These are phyloP conservation scores for Teunomyces kruisii DNA, from an alignment of 805 yeast genomes.

Conservation along the genomic window DNA sequence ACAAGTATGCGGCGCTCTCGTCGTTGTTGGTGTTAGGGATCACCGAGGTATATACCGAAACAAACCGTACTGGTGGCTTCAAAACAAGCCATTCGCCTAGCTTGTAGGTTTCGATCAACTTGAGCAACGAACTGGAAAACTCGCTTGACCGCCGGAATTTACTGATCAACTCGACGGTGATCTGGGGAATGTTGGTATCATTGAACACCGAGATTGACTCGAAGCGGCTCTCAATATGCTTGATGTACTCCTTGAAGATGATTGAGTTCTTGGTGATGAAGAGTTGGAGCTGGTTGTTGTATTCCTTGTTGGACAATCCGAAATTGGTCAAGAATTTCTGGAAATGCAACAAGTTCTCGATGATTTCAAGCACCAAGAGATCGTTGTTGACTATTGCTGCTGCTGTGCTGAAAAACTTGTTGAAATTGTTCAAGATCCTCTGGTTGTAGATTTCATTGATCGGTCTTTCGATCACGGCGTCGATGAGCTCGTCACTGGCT, in stretches of 20 bases:
- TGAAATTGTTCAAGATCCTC: slow-evolving; percentile 14
- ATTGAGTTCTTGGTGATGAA: slow-evolving; percentile 23
- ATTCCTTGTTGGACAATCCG: slow-evolving; percentile 10
- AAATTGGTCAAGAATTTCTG: slow-evolving; percentile 15
- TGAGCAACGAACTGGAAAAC: slow-evolving; percentile 51
- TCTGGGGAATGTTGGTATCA: slow-evolving; percentile 71
- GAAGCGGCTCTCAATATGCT: slow-evolving; percentile 54
- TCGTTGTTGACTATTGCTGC: slow-evolving; percentile 22
- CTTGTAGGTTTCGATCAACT: slow-evolving; percentile 49
- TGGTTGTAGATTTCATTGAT: slow-evolving; percentile 11
- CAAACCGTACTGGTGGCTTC: slow-evolving; percentile 50
- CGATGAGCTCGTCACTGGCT: slow-evolving; percentile 4
- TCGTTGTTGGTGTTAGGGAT: slow-evolving; percentile 36
- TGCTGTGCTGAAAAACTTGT: slow-evolving; percentile 13
- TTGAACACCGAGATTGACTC: slow-evolving; percentile 50
- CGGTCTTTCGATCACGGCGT: slow-evolving; percentile 9
- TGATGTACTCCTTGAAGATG: slow-evolving; percentile 58
- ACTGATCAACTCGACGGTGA: slow-evolving; percentile 71
- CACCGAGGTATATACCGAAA: slow-evolving; percentile 48
- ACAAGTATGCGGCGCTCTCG: slow-evolving; percentile 47
- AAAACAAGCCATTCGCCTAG: slow-evolving; percentile 71
- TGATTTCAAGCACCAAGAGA: slow-evolving; percentile 37
- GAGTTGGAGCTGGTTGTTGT: slow-evolving; percentile 8
- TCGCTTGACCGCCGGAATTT: slow-evolving; percentile 65
- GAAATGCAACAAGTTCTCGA: slow-evolving; percentile 40